Base-by-base conservation (phyloP, 2,329 filamentous ascomycete genomes). In the Mycosphaerella sp. region DNA sequence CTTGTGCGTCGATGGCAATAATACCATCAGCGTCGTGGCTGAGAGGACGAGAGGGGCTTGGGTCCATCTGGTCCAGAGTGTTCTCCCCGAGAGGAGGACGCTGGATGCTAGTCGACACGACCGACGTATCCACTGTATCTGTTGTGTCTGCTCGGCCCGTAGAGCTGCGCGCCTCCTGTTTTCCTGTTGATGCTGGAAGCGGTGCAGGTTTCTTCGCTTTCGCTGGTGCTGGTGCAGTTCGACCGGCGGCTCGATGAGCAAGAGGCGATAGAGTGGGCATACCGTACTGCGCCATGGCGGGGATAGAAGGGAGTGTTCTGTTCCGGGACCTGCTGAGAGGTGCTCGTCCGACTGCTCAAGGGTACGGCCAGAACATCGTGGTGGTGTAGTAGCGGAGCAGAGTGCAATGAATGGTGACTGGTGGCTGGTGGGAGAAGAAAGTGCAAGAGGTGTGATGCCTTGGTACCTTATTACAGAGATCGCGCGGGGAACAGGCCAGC, bases 1-100 rank as follows among this genome's bases (percentile, higher is more conserved):
- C 86, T 12, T 73, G 70, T 3, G 74, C 61, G 21, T 77, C 77
- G 47, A 89, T 78, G 32, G 76, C 72, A 42, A 82, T 67, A 51
- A 81, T 55, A 4, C 6, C 50, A 12, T 44, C 26, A 21, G n/a
- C 34, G 53, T 45, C 50, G 23, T n/a, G 29, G 10, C 21, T 12
- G 9, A 29, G 26, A 29, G 26, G 6, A 21, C 21, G 21, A 29
- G 26, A 29, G 26, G 26, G 26, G 26, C 5, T 4, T 29, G 26
- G 40, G 40, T 9, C 6, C 40, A 6, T 42, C 40, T 8, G 17
- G 12, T 29, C 4, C 26, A 29, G 26, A 29, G 5, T 29, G 26
- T 7, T 7, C 26, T 29, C 26, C 26, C 4, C 26, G 26, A 29
- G 26, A 29, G 26, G 26, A 29, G 6, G 26, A 29, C 26, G 26